Evolutionary conservation across 2,329 filamentous ascomycete genomes (phyloP), one percentile per base, ranked within the genome.

Genomic region (Hypocrella siamensis): DNA sequence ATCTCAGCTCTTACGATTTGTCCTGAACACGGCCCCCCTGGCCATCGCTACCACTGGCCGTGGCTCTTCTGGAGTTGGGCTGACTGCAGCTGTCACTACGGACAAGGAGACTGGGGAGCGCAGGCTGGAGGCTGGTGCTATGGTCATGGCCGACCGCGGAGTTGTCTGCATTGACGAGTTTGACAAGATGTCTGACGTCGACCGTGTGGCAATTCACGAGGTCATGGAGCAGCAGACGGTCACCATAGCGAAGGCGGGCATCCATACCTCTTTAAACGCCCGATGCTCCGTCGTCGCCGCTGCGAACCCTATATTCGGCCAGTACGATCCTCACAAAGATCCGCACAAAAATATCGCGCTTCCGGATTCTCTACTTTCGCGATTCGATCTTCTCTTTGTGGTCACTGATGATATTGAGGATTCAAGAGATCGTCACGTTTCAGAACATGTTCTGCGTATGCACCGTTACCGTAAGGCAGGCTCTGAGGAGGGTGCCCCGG

Each of bases 151-250:
- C 40, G 90, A 98, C 53, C 79, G 90, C 40, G 90, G 90, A 44
- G 88, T 98, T 9, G 90, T 98, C 21, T 98, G 90, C 61, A 98
- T 98, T 42, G 90, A 98, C 52, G 90, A 98, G 49, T 98, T 98
- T 44, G 90, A 98, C 63, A 98, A 98, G 57, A 98, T 98, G 90
- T 94, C 85, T 35, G 90, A 98, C 51, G 79, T 96, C 35, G 90
- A 98, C 56, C 76, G 90, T 51, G 90, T 98, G 4, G 90, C 90
- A 29, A 98, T 98, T 45, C 90, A 98, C 70, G 90, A 98, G 81
- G 90, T 98, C 42, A 98, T 98, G 90, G 90, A 98, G 59, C 90
- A 98, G 60, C 90, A 98, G 58, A 98, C 90, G 0, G 90, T 98
- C 38, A 98, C 90, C 11, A 98, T 98, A 47, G 90, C 90, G 32